Percentiles rank a stretch among this genome's conserved stretches.
Evolutionary conservation across 345 rosid species (phyloP).

Genomic region (Anastatica hierochuntica): DNA sequence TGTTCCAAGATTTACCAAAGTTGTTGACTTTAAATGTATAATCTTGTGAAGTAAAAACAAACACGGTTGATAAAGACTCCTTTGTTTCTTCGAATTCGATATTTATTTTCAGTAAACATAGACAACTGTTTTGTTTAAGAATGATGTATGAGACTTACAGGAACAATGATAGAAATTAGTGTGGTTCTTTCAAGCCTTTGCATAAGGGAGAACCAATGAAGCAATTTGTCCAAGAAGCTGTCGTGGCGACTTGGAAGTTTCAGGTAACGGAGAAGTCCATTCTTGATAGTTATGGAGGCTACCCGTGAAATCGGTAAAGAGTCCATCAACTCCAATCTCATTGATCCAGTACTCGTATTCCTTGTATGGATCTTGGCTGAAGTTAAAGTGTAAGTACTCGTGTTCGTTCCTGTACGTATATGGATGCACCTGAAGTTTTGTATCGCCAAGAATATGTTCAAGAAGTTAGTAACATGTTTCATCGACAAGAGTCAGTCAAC

Average conservation of each 20-base stretch:
- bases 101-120: no score
- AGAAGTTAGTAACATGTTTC: neutral
- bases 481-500: no score
- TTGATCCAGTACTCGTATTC: conserved; percentile 83
- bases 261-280: conserved; percentile 34
- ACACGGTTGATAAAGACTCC: no score
- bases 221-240: conserved; percentile 39
- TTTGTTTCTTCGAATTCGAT: no score
- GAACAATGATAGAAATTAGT: no score
- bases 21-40: neutral
- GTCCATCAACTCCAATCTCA: conserved; percentile 71
- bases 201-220: conserved; percentile 31
- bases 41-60: conserved; percentile 19
- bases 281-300: conserved; percentile 66
- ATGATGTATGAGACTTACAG: neutral
- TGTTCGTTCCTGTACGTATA: conserved; percentile 78
- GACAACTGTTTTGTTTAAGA: no score
- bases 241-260: conserved; percentile 8
- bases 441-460: conserved; percentile 6
- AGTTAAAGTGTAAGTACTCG: conserved; percentile 46
- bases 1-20: conserved; percentile 19
- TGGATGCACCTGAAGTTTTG: conserved; percentile 64
- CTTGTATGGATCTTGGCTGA: conserved; percentile 63
- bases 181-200: conserved; percentile 27
- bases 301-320: conserved; percentile 88